phyloP scores from a whole-genome alignment of 345 rosid species.

The Trapa bicornis region DNA sequence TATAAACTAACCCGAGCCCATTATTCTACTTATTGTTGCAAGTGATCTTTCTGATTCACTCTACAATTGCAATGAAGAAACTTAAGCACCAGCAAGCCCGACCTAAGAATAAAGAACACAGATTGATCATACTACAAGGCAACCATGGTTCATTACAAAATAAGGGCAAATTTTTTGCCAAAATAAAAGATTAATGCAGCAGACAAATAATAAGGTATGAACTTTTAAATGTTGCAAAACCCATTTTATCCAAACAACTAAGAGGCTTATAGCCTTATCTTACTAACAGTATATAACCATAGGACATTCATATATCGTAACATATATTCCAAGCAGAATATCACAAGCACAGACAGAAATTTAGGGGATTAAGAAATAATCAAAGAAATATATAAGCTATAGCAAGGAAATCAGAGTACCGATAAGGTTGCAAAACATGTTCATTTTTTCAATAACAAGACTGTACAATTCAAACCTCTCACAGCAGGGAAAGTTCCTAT shows the following conservation, averaged over 20 bases:
- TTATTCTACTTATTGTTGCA: neutral
- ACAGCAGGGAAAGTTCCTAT: neutral
- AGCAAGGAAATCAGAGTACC: neutral
- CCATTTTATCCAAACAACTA: neutral
- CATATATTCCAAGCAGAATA: no score
- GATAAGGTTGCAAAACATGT: neutral
- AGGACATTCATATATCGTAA: no score
- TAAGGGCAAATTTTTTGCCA: neutral
- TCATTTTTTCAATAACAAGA: neutral
- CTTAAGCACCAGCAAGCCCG: neutral
- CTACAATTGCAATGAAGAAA: neutral
- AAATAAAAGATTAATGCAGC: neutral
- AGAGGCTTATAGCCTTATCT: neutral
- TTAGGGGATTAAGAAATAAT: no score
- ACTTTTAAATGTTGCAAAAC: neutral
- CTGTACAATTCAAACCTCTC: neutral
- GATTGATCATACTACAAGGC: neutral
- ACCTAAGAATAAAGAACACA: no score
- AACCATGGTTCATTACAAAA: neutral
- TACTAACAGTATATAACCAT: neutral
- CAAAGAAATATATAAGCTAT: neutral
- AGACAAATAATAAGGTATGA: neutral
- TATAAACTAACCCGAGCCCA: constrained; percentile 2
- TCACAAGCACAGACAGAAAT: no score
- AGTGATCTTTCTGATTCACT: neutral